These are phyloP conservation scores for Tetrapisispora nanseiensis DNA, from an alignment of 805 yeast genomes.

Conservation along the genomic window DNA sequence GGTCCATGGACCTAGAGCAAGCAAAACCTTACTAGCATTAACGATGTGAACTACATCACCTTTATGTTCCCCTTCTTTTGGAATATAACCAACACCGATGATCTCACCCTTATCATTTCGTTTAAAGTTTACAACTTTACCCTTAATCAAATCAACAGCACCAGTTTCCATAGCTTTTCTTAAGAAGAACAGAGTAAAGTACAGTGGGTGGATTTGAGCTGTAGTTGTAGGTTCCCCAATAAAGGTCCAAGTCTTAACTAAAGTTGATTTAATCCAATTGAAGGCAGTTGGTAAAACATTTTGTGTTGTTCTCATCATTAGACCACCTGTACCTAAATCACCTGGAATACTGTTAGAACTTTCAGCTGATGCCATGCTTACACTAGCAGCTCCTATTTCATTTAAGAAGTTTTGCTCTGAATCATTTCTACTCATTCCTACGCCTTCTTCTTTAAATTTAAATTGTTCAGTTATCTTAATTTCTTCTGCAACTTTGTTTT, in stretches of 20 bases:
- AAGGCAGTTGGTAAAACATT: slow-evolving; percentile 48
- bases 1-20: slow-evolving; percentile 96
- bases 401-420: background rate
- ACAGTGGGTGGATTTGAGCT: slow-evolving; percentile 94
- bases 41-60: slow-evolving; percentile 31
- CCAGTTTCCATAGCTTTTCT: slow-evolving; percentile 76
- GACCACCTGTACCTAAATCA: slow-evolving; percentile 4
- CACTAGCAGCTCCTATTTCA: background rate
- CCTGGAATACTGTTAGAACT: background rate
- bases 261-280: slow-evolving; percentile 62
- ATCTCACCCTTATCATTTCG: slow-evolving; percentile 58
- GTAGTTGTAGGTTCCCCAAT: slow-evolving; percentile 82
- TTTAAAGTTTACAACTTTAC: slow-evolving; percentile 65
- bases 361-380: background rate
- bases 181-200: slow-evolving; percentile 73
- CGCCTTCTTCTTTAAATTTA: background rate
- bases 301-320: slow-evolving; percentile 5
- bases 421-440: background rate
- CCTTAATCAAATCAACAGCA: slow-evolving; percentile 73
- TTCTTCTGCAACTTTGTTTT: background rate
- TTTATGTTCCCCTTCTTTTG: slow-evolving; percentile 18
- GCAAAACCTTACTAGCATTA: slow-evolving; percentile 66
- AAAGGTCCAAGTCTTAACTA: slow-evolving; percentile 64
- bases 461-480: no score
- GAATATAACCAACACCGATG: slow-evolving; percentile 57